Evolutionary conservation across 169 alveolate species (phyloP).

Genomic region (Babesia bigemina): DNA sequence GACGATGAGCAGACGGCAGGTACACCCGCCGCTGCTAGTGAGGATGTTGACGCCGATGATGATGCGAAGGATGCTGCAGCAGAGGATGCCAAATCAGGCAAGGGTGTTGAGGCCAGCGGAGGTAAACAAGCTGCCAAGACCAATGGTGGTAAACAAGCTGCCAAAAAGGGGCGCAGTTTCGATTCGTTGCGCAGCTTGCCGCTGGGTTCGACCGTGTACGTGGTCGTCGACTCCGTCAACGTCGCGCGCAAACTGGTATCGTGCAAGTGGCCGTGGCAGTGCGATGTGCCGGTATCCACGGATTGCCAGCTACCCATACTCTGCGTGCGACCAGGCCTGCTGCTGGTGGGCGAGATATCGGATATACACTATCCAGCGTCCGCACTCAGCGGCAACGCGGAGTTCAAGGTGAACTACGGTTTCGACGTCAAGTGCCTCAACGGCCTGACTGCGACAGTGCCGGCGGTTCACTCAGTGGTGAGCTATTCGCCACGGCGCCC

Average conservation of each 20-base stretch:
- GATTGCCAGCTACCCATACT: constrained; percentile 34
- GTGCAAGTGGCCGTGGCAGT: constrained; percentile 67
- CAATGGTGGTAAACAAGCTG: not conserved
- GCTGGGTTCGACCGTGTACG: constrained; percentile 46
- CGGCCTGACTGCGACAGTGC: constrained; percentile 28
- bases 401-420: constrained; percentile 21
- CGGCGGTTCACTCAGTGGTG: constrained; percentile 47
- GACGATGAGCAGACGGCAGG: constrained; percentile 19
- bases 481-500: not conserved
- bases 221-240: constrained; percentile 52
- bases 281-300: constrained; percentile 22
- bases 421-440: constrained; percentile 55
- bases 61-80: not conserved
- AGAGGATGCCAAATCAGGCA: not conserved
- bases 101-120: not conserved
- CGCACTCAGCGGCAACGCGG: constrained; percentile 10
- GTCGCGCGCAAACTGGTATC: constrained; percentile 36
- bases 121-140: not conserved
- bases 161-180: not conserved
- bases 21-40: not conserved
- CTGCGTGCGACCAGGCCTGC: constrained; percentile 56
- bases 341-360: constrained; percentile 51
- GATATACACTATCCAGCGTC: constrained; percentile 49
- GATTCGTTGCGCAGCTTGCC: constrained; percentile 15
- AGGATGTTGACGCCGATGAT: not conserved